These are phyloP conservation scores for Decorospora gaudefroyi DNA, from an alignment of 2,329 filamentous ascomycete genomes.

Conservation along the genomic window DNA sequence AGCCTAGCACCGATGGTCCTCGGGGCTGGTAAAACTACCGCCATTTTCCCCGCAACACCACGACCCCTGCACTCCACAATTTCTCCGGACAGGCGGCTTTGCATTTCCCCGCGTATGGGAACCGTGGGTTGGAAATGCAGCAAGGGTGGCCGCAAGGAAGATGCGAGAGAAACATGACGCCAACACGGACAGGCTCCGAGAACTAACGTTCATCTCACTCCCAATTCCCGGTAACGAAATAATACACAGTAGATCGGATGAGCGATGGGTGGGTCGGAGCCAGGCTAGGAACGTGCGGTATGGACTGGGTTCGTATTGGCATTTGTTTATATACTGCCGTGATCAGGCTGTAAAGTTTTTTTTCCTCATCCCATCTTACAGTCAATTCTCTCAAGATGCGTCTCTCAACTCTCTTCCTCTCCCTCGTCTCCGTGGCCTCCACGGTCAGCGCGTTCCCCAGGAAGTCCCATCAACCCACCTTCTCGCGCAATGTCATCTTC, in stretches of 20 bases:
- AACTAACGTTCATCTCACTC: conserved; percentile 2
- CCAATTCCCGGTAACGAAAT: conserved; percentile 1
- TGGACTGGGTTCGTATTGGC: conserved; percentile 4
- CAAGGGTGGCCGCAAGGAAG: neutral
- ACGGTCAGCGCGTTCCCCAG: conserved; percentile 32
- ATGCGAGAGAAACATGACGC: conserved; percentile 8
- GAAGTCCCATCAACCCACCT: conserved; percentile 30
- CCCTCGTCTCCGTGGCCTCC: conserved; percentile 18
- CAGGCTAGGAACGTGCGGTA: neutral
- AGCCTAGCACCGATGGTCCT: conserved; percentile 5
- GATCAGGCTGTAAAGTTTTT: neutral
- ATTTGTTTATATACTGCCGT: conserved; percentile 11
- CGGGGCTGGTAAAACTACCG: conserved; percentile 15
- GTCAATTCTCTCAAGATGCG: conserved; percentile 35
- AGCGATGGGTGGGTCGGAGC: too few species aligned
- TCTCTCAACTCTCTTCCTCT: conserved; percentile 33
- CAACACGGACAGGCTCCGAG: conserved; percentile 9
- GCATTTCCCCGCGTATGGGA: conserved; percentile 17
- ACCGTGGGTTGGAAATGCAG: neutral
- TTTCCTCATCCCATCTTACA: conserved; percentile 8
- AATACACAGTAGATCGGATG: conserved; percentile 3
- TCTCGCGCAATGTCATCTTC: conserved; percentile 49
- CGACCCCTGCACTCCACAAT: conserved; percentile 9
- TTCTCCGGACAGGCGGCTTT: conserved; percentile 14
- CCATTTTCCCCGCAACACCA: conserved; percentile 16